These are phyloP conservation scores for Epichloe gansuensis DNA, from an alignment of 2,329 filamentous ascomycete genomes.

Conservation along the genomic window DNA sequence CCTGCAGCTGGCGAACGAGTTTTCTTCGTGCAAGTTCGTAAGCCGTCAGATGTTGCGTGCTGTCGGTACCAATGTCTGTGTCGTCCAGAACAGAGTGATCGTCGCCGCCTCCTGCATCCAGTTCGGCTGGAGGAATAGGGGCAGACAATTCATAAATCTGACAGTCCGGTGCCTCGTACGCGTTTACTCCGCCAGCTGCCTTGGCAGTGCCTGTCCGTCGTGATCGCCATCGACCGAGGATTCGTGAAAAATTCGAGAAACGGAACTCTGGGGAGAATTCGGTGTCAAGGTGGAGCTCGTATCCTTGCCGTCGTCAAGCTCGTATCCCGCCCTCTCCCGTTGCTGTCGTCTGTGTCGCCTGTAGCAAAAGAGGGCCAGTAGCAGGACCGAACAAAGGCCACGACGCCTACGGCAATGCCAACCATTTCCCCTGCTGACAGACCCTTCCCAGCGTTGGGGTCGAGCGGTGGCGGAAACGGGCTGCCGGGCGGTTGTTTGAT, in stretches of 20 bases:
- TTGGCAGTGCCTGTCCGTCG: constrained; percentile 11
- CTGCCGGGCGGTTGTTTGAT: constrained; percentile 33
- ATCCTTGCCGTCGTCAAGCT: constrained; percentile 24
- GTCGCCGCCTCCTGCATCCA: constrained; percentile 30
- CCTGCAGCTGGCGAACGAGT: constrained; percentile 37
- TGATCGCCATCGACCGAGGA: constrained; percentile 25
- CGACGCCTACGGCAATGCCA: constrained; percentile 34
- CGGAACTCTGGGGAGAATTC: constrained; percentile 13
- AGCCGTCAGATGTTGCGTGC: constrained; percentile 27
- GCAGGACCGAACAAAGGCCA: constrained; percentile 18
- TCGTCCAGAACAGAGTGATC: constrained; percentile 25
- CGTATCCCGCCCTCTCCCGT: constrained; percentile 13
- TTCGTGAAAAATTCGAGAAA: constrained; percentile 24
- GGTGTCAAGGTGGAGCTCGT: constrained; percentile 21
- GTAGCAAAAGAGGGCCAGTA: constrained; percentile 21
- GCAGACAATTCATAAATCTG: constrained; percentile 42
- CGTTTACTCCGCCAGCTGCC: constrained; percentile 14
- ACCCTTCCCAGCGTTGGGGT: constrained; percentile 9
- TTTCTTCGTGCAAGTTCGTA: constrained; percentile 41
- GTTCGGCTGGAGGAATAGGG: constrained; percentile 33
- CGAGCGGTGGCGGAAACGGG: constrained; percentile 30
- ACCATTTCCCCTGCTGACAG: constrained; percentile 30
- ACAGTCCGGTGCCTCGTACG: constrained; percentile 27
- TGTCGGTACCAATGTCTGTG: constrained; percentile 29
- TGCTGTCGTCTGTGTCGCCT: constrained; percentile 23